Base-by-base conservation (phyloP, 805 yeast species). In the Candida golubevii region DNA sequence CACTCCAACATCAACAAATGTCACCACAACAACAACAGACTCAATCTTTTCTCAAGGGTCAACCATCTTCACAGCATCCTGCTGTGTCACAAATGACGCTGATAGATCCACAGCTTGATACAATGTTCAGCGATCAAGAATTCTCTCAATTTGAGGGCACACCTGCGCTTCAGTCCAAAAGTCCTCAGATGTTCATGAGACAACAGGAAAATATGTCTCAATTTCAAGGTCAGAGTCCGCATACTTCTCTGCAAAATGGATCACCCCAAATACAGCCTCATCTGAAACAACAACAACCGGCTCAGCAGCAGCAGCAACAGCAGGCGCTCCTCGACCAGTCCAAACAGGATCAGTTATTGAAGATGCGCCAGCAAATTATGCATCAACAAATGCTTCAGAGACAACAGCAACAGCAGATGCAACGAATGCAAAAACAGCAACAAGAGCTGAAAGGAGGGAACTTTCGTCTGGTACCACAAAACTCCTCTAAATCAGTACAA, bases 281-380 rank as follows among this genome's bases (percentile, higher is more conserved):
- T 9, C 41, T 33, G 12, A 40, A 42, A 13, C 45, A 46, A 27
- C 44, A 44, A 28, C 52, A 44, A 18, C 50, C 33, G 11, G 38
- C 47, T 26, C 50, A 36, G 8, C 33, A 28, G 15, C 41, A 29
- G 12, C 39, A 37, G 7, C 44, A 42, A 30, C 50, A 44, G 18
- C 48, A 39, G 18, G 58, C 54, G 36, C 56, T 46, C 9, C 59
- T 54, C 37, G 66, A 62, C 47, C 57, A 54, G 33, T 54, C 48
- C 47, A 65, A 61, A 48, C 67, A 63, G 47, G 69, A 65, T 33
- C 69, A 63, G 52, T 57, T 66, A 42, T 51, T 53, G 54, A 60
- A 60, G 49, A 66, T 60, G 75, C 63, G 67, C 46, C 68, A 59
- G 58, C 72, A 61, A 50, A 63, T 62, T 36, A 63, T 57, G 69